phyloP scores from a whole-genome alignment of 2,329 filamentous ascomycete species.

The Ascochyta pisi region DNA sequence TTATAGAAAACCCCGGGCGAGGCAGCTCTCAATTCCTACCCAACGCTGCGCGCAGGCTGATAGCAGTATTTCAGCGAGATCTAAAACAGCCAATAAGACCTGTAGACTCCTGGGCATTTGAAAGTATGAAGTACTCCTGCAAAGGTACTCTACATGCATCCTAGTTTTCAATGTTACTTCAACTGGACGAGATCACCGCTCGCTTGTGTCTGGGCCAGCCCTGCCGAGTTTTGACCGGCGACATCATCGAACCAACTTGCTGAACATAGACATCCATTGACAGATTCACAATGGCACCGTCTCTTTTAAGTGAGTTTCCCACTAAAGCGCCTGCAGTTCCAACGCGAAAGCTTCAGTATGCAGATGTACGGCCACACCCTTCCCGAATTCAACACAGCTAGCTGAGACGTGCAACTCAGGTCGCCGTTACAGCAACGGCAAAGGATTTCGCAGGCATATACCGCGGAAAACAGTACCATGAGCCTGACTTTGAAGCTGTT shows the following conservation, averaged over 20 bases:
- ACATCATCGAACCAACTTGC: not conserved
- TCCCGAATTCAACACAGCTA: not conserved
- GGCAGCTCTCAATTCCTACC: too few relatives aligned
- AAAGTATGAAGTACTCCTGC: too few relatives aligned
- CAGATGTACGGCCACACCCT: constrained; percentile 12
- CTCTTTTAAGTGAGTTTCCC: constrained; percentile 3
- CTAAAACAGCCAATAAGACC: too few relatives aligned
- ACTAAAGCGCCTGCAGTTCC: constrained; percentile 7
- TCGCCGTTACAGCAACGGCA: constrained; percentile 44
- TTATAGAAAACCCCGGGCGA: too few relatives aligned
- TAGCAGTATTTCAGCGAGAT: too few relatives aligned
- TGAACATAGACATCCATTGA: not conserved
- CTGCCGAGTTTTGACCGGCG: not conserved
- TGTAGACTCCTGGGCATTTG: too few relatives aligned
- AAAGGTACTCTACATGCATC: too few relatives aligned
- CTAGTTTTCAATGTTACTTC: too few relatives aligned
- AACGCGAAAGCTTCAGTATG: constrained; percentile 6
- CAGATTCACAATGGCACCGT: constrained; percentile 2
- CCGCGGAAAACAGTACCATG: constrained; percentile 58
- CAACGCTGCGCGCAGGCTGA: too few relatives aligned
- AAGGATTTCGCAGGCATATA: constrained; percentile 60
- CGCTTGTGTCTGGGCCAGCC: not conserved
- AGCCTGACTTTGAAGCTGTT: constrained; percentile 53
- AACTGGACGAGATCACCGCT: not conserved
- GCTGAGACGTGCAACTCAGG: constrained; percentile 25